A percentile compares a stretch with the other conserved stretches of the same genome.
Evolutionary conservation across 805 yeast genomes (phyloP).

Genomic region (Teunomyces kruisii): DNA sequence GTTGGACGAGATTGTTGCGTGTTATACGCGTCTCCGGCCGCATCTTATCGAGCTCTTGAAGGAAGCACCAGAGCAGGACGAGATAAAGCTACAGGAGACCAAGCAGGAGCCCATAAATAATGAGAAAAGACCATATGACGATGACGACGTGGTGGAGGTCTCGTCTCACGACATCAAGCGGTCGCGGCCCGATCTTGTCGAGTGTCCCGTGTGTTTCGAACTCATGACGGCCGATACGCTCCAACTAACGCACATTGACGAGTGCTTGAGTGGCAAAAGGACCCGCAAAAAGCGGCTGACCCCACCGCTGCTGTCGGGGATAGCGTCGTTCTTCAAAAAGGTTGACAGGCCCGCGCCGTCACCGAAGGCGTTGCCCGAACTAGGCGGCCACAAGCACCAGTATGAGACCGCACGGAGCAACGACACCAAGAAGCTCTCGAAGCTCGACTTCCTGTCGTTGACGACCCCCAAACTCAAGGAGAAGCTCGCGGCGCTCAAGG

Average conservation of each 20-base stretch:
- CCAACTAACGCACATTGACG: constrained; percentile 62
- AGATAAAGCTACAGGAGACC: too few species aligned
- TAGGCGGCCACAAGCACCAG: constrained; percentile 24
- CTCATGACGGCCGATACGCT: constrained; percentile 54
- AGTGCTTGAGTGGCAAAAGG: constrained; percentile 46
- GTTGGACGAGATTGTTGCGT: constrained; percentile 66
- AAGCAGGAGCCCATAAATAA: too few species aligned
- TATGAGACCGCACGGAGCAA: constrained; percentile 22
- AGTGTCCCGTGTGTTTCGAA: constrained; percentile 68
- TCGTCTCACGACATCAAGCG: constrained; percentile 9
- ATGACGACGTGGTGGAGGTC: constrained; percentile 15
- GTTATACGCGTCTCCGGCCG: constrained; percentile 47
- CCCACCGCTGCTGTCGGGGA: constrained; percentile 16
- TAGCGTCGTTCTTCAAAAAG: constrained; percentile 32
- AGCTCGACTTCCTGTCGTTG: constrained; percentile 62
- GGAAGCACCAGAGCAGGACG: constrained; percentile 1
- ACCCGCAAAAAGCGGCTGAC: constrained; percentile 10
- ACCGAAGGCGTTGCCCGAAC: constrained; percentile 1
- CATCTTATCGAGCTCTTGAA: constrained; percentile 33
- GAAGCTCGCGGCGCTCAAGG: constrained; percentile 51
- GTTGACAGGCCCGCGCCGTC: constrained; percentile 5
- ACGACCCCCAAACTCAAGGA: constrained; percentile 60
- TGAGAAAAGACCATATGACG: neutral
- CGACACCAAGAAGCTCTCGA: constrained; percentile 49
- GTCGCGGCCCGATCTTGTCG: constrained; percentile 33